Percentiles rank a stretch among this genome's conserved stretches.
Conservation (phyloP, 768 basidiomycete genomes). For the Dentipellis sp. region DNA sequence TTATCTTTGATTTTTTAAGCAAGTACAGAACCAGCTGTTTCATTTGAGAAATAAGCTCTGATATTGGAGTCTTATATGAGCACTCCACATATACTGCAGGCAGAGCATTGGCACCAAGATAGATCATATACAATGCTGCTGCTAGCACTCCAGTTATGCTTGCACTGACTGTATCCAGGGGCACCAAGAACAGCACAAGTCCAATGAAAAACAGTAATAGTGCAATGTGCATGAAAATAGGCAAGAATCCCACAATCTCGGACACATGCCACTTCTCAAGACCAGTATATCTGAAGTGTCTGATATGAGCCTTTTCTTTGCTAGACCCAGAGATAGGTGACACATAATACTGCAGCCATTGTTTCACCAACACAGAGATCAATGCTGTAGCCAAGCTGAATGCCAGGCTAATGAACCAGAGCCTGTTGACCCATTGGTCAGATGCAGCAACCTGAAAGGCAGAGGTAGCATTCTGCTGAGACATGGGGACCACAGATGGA, state of each 20-base stretch:
- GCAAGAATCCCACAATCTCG: neutral
- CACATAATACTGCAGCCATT: neutral
- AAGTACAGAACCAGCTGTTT: neutral
- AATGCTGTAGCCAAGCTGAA: neutral
- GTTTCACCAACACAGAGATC: neutral
- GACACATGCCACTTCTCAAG: neutral
- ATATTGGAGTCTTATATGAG: neutral
- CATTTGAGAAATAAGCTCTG: neutral
- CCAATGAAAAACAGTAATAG: neutral
- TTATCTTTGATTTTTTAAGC: neutral
- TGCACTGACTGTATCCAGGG: neutral
- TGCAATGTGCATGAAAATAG: neutral
- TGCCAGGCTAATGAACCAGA: neutral
- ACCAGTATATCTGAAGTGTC: neutral
- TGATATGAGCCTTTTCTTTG: neutral
- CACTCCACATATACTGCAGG: neutral
- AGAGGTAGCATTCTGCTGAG: neutral
- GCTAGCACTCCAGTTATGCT: neutral
- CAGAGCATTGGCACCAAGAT: neutral
- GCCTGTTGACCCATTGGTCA: neutral
- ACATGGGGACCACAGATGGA: neutral
- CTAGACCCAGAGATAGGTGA: neutral
- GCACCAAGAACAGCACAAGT: neutral
- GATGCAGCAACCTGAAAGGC: neutral
- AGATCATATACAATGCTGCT: neutral